These are phyloP conservation scores for Boletus sensibilis DNA, from an alignment of 768 basidiomycete species.

Conservation along the genomic window DNA sequence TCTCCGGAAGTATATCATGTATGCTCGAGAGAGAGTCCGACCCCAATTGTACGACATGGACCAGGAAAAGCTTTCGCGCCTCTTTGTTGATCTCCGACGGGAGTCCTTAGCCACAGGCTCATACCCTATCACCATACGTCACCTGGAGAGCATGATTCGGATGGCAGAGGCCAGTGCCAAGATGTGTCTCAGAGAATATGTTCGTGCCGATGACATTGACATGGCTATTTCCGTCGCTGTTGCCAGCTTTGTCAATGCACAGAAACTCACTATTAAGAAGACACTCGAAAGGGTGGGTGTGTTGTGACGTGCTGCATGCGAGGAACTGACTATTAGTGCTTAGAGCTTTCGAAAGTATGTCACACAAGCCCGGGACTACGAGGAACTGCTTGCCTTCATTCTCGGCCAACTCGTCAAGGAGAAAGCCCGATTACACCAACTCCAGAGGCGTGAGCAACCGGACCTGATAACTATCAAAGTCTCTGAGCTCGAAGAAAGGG, in stretches of 20 bases:
- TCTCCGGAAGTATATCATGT: conserved; percentile 98
- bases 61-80: conserved; percentile 89
- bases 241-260: conserved; percentile 91
- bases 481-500: conserved; percentile 83
- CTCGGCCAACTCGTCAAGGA: conserved; percentile 94
- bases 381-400: conserved; percentile 91
- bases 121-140: conserved; percentile 96
- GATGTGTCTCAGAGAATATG: conserved; percentile 96
- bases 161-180: conserved; percentile 99
- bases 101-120: conserved; percentile 98
- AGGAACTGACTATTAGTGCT: conserved; percentile 15
- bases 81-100: conserved; percentile 93
- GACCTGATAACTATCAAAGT: conserved; percentile 72
- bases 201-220: conserved; percentile 94
- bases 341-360: conserved; percentile 98
- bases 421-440: conserved; percentile 79
- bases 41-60: conserved; percentile 96
- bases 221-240: conserved; percentile 95
- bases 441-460: conserved; percentile 76
- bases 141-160: conserved; percentile 98
- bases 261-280: conserved; percentile 99
- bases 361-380: conserved; percentile 92
- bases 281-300: conserved; percentile 80
- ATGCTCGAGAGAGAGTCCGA: conserved; percentile 87
- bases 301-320: background rate